Evolutionary conservation across 1,284 basidiomycete species (phyloP), one percentile per base, ranked within the genome.

Genomic region (Cystobasidium pallidum): DNA sequence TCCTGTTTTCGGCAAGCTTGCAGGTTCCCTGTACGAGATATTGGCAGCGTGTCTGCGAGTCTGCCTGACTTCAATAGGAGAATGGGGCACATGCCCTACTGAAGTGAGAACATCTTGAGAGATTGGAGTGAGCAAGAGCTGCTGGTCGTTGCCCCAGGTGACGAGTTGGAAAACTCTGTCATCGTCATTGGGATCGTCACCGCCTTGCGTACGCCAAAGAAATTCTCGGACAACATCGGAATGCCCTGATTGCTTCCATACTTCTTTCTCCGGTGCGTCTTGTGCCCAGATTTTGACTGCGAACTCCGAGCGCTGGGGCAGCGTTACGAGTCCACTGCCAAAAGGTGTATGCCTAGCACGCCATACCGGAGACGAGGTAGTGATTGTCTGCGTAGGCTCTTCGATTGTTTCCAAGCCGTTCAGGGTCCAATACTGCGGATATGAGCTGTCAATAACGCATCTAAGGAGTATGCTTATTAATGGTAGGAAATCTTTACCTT

Each of bases 171-270:
- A 94, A 72, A 91, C 88, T 10, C 87, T 85, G 79, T 87, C 86
- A 70, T 88, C 76, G 59, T 41, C 74, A 2, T 76, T 73, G 45
- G 76, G 67, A 79, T 85, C 82, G 13, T 81, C 77, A 0, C 83
- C 83, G 54, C 86, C 86, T 62, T 83, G 79, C 0, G 86, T 87
- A 72, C 96, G 84, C 94, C 96, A 98, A 1, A 99, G 94, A 78
- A 96, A 99, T 82, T 99, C 95, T 78, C 97, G 97, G 43, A 98
- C 95, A 3, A 94, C 91, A 78, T 96, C 94, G 0, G 87, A 86
- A 80, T 96, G 93, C 0, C 94, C 94, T 75, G 91, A 90, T 76
- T 96, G 97, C 2, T 85, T 83, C 72, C 90, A 87, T 8, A 93
- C 87, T 2, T 89, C 88, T 8, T 79, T 80, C 49, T 82, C 82